Evolutionary conservation across 345 rosid genomes (phyloP), one percentile per base, ranked within the genome.

Genomic region (Turnera subulata): DNA sequence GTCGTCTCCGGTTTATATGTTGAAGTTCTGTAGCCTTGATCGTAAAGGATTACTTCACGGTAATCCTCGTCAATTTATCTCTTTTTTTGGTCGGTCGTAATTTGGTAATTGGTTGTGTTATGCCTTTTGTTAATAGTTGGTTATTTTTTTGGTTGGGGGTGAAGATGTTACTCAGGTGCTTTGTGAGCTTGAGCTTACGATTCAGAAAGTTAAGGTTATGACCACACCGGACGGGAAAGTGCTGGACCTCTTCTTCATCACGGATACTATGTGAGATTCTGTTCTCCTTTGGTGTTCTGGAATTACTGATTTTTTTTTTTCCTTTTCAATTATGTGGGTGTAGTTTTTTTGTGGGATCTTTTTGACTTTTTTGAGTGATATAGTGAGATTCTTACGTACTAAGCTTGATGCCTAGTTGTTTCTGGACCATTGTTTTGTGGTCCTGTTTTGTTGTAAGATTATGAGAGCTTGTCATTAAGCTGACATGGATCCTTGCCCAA

Each of bases 151-250:
- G n/a, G 15, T 62, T 13, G n/a, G 18, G n/a, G 18, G 16, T 77
- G 26, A 60, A 90, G 97, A 88, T 80, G 96, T 85, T 52, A 88
- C 96, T 49, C 83, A 62, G 66, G 79, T 83, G 64, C 83, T 85
- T n/a, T 74, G 78, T 47, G 94, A 91, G 78, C 94, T 91, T 15
- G 88, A 91, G 80, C 76, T 87, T 37, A 76, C 93, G 23, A 91
- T 88, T 66, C 94, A 80, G 61, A 80, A 76, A 62, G 97, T 91
- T 39, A 91, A 91, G 76, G 97, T 91, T n/a, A 88, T 71, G 0
- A 88, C 89, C 0, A 85, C 89, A 0, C 96, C 94, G 1, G 96
- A 88, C 64, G 89, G 70, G 29, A 85, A 84, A 66, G 94, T 85
- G 59, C 67, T 88, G 38, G 91, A 91, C 61, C 96, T 88, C 64